Evolutionary conservation across 2,329 filamentous ascomycete genomes (phyloP).

Genomic region (Hypoxylon sp.): DNA sequence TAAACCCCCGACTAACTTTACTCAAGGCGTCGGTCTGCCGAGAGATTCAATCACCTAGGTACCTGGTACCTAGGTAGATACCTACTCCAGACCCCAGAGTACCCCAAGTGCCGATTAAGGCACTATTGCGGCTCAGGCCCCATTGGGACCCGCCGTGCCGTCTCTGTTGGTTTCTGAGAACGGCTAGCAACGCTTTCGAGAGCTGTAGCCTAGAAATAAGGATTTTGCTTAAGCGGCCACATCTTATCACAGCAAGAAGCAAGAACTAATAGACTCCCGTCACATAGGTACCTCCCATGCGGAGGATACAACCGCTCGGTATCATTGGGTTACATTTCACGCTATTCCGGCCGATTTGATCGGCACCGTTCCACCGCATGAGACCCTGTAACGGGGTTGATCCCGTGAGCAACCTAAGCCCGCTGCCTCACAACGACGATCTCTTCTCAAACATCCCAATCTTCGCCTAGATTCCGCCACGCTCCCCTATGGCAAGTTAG

Average conservation of each 20-base stretch:
- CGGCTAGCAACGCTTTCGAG: too few relatives aligned
- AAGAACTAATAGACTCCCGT: background rate
- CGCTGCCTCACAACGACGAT: background rate
- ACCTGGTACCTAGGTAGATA: background rate
- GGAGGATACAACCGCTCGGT: background rate
- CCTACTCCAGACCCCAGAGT: background rate
- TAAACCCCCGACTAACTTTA: background rate
- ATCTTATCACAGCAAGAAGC: background rate
- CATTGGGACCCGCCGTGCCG: background rate
- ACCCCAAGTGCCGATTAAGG: background rate
- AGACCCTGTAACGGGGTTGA: too few relatives aligned
- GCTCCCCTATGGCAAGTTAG: background rate
- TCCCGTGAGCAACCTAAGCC: too few relatives aligned
- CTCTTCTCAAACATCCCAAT: background rate
- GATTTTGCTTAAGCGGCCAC: background rate
- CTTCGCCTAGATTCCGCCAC: background rate
- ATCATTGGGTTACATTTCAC: background rate
- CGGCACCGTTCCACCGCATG: background rate
- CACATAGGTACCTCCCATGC: background rate
- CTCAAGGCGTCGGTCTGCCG: background rate
- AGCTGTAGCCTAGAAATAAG: background rate
- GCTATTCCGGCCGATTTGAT: constrained; percentile 1
- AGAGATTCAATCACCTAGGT: background rate
- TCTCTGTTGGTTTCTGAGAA: too few relatives aligned
- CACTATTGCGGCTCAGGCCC: background rate